phyloP scores from a whole-genome alignment of 164 flowering plant genomes.

The Aristolochia fimbriata region DNA sequence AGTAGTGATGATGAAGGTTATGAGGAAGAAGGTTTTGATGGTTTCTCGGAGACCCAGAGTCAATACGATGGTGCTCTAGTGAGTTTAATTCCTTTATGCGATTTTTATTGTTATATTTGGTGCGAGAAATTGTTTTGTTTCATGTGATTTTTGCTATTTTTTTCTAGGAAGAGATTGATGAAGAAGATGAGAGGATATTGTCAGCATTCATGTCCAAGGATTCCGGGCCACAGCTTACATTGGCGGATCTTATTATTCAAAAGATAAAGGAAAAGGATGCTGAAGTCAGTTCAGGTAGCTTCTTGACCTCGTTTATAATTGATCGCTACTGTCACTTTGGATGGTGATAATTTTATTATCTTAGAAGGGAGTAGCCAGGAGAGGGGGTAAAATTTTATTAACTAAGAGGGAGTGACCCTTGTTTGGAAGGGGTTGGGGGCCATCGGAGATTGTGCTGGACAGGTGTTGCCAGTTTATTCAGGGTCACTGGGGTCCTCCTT shows the following conservation, averaged over 20 bases:
- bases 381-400: too few relatives aligned
- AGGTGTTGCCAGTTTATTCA: too few relatives aligned
- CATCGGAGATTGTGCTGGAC: too few relatives aligned
- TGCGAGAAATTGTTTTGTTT: background rate
- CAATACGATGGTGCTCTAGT: slow-evolving; percentile 45
- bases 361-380: too few relatives aligned
- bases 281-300: slow-evolving; percentile 43
- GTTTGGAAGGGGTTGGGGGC: too few relatives aligned
- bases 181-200: slow-evolving; percentile 66
- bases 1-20: slow-evolving; percentile 28
- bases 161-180: slow-evolving; percentile 36
- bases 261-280: slow-evolving; percentile 62
- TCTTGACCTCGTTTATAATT: background rate
- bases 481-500: too few relatives aligned
- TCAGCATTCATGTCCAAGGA: slow-evolving; percentile 62
- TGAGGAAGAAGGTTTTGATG: slow-evolving; percentile 57
- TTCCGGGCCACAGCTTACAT: slow-evolving; percentile 44
- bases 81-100: background rate
- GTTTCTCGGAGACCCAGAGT: slow-evolving; percentile 60
- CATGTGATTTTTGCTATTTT: background rate
- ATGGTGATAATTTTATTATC: background rate
- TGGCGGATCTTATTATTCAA: slow-evolving; percentile 60
- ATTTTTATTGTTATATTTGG: background rate
- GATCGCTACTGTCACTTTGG: background rate
- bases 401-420: too few relatives aligned